Evolutionary conservation across 208 protist species (phyloP).

Genomic region (Acanthamoeba triangularis): DNA sequence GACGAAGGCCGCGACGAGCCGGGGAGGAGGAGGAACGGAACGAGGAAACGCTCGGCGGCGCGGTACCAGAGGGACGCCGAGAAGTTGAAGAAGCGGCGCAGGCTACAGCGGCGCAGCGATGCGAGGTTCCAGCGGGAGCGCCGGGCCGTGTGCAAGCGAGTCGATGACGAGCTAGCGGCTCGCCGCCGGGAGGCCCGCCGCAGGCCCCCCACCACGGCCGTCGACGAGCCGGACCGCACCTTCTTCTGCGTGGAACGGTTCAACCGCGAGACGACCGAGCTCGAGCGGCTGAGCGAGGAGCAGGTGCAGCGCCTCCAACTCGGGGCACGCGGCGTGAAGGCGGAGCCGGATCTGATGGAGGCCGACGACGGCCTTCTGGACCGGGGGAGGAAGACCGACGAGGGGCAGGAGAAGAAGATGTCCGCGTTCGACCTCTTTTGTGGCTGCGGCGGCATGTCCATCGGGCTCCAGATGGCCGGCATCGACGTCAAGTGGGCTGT

Average conservation of each 20-base stretch:
- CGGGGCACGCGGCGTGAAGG: neutral
- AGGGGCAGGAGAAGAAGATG: neutral
- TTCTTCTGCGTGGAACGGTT: neutral
- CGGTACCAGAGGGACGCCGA: too few species aligned
- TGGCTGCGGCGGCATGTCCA: conserved; percentile 27
- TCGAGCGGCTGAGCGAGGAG: neutral
- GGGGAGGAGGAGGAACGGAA: too few species aligned
- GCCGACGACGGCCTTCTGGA: neutral
- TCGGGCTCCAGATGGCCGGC: conserved; percentile 29
- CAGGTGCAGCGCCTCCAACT: neutral
- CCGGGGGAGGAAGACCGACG: neutral
- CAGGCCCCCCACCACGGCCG: too few species aligned
- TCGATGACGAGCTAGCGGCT: too few species aligned
- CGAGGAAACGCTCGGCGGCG: too few species aligned
- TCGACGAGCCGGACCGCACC: neutral
- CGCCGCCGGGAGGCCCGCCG: too few species aligned
- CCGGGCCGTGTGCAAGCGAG: too few species aligned
- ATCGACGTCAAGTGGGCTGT: conserved; percentile 10
- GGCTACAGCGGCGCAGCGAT: too few species aligned
- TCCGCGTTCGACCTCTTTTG: neutral
- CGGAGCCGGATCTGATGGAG: too few species aligned
- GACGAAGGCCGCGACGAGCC: too few species aligned
- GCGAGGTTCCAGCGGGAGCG: too few species aligned
- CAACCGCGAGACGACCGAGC: neutral
- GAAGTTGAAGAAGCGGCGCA: too few species aligned